Conservation (phyloP, 768 basidiomycete genomes). For the Auriscalpium microsporum region DNA sequence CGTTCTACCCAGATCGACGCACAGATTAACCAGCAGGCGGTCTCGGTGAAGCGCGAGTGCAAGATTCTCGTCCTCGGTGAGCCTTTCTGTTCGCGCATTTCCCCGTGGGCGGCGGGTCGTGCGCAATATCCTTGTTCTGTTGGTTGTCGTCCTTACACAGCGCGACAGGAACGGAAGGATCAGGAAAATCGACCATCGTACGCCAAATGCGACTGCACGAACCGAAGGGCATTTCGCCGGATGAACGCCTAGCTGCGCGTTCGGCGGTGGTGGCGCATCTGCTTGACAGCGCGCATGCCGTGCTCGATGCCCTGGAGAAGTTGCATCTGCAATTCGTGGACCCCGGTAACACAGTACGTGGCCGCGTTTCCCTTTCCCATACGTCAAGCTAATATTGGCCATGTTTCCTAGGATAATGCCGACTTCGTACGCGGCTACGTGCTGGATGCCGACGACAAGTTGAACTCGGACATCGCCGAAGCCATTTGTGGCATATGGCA, state of each 20-base stretch:
- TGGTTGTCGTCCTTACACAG: neutral
- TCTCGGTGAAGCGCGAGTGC: neutral
- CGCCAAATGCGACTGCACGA: neutral
- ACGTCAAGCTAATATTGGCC: neutral
- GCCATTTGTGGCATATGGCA: constrained; percentile 1
- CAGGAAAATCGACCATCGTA: neutral
- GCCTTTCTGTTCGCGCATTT: too few relatives aligned
- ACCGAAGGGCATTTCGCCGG: neutral
- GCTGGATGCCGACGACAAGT: neutral
- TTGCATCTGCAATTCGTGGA: too few relatives aligned
- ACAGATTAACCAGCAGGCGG: neutral
- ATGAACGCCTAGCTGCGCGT: neutral
- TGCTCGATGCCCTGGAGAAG: neutral
- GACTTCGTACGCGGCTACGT: neutral
- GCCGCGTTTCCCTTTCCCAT: neutral
- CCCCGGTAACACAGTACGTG: neutral
- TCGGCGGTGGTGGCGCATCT: neutral
- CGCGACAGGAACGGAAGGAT: neutral
- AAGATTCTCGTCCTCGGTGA: neutral
- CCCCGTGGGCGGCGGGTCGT: neutral
- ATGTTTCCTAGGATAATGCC: neutral
- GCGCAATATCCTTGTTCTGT: neutral
- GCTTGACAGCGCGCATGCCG: neutral
- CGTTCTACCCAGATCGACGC: neutral
- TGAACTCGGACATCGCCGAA: neutral